These are phyloP conservation scores for Penicillium sp. DNA, from an alignment of 2,329 filamentous ascomycete genomes.

Conservation along the genomic window DNA sequence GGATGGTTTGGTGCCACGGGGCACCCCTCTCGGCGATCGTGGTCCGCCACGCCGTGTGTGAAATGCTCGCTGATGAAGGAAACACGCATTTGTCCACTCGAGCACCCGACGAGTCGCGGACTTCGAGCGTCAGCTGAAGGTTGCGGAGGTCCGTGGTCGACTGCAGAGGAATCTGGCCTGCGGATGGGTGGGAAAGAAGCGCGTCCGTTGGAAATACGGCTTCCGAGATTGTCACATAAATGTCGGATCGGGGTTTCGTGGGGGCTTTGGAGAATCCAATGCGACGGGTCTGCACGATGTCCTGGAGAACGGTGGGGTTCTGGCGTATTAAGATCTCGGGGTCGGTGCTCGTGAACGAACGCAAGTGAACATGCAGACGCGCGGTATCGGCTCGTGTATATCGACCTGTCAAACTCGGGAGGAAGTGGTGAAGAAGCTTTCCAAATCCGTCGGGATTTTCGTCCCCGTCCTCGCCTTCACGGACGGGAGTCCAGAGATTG, in stretches of 20 bases:
- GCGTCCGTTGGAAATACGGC: constrained; percentile 67
- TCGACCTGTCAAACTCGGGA: constrained; percentile 65
- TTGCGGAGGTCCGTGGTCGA: constrained; percentile 62
- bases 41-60: constrained; percentile 81
- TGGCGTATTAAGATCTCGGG: constrained; percentile 74
- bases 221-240: constrained; percentile 80
- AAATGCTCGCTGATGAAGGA: constrained; percentile 71
- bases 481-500: constrained; percentile 66
- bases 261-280: constrained; percentile 93
- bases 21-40: constrained; percentile 72
- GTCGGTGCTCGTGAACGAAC: constrained; percentile 70
- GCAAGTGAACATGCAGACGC: constrained; percentile 71
- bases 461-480: constrained; percentile 51
- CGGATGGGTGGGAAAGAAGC: constrained; percentile 62
- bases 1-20: constrained; percentile 81
- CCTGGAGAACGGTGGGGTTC: constrained; percentile 80
- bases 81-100: constrained; percentile 84
- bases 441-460: constrained; percentile 63
- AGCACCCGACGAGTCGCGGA: constrained; percentile 70
- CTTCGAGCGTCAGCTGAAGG: constrained; percentile 82
- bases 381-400: constrained; percentile 72
- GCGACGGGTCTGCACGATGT: constrained; percentile 72
- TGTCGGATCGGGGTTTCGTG: constrained; percentile 81
- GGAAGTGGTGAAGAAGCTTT: constrained; percentile 64
- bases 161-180: constrained; percentile 70